Conservation (phyloP, 2,329 filamentous ascomycete genomes). For the Coniochaeta prunicola region DNA sequence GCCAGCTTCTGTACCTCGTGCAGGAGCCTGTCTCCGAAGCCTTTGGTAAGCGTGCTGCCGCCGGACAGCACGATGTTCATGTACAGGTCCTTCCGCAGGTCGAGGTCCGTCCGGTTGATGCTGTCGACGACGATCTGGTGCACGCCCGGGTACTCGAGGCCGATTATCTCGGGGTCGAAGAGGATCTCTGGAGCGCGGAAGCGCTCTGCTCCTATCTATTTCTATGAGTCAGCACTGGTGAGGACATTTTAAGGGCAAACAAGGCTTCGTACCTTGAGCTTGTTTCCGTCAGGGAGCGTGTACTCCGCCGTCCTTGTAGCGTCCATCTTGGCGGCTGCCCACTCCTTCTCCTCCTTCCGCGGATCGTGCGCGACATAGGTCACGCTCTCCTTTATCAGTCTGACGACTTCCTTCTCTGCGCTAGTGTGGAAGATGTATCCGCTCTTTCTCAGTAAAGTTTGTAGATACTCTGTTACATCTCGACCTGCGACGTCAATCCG, state of each 20-base stretch:
- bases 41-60: constrained; percentile 91
- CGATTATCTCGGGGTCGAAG: constrained; percentile 95
- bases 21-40: constrained; percentile 87
- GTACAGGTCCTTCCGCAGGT: constrained; percentile 88
- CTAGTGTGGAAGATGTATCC: constrained; percentile 96
- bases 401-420: constrained; percentile 98
- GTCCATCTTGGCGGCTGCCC: constrained; percentile 72
- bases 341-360: constrained; percentile 93
- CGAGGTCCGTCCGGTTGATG: constrained; percentile 90
- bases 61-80: constrained; percentile 96
- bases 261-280: constrained; percentile 63
- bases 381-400: constrained; percentile 91
- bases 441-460: constrained; percentile 82
- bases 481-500: constrained; percentile 93
- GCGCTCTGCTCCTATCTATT: constrained; percentile 79
- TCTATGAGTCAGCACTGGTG: background rate
- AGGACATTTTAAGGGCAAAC: background rate
- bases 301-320: constrained; percentile 80
- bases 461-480: constrained; percentile 93
- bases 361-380: constrained; percentile 89
- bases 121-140: constrained; percentile 97
- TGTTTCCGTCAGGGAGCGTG: constrained; percentile 83
- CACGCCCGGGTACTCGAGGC: constrained; percentile 91
- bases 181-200: constrained; percentile 96
- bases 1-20: constrained; percentile 88